These are phyloP conservation scores for Tylopilus subfusipes DNA, from an alignment of 768 basidiomycete species.

Conservation along the genomic window DNA sequence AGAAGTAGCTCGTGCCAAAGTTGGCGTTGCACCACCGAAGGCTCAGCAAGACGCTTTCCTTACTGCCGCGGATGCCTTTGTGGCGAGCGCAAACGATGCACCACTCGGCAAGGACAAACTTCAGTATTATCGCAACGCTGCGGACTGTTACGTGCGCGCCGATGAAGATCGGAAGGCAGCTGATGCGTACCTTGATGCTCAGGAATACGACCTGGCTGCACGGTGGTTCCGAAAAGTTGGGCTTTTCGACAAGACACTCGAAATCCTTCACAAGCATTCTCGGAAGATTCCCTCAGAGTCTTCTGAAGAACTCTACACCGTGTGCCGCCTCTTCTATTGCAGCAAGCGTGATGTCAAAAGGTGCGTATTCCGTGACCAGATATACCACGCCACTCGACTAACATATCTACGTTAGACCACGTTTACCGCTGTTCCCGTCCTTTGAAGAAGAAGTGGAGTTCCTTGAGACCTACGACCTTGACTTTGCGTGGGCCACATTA, in stretches of 20 bases:
- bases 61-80: conserved; percentile 49
- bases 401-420: conserved; percentile 36
- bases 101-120: conserved; percentile 23
- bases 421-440: conserved; percentile 45
- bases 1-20: conserved; percentile 41
- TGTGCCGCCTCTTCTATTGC: conserved; percentile 47
- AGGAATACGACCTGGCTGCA: conserved; percentile 43
- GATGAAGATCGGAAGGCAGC: conserved; percentile 44
- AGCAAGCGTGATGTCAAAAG: conserved; percentile 24
- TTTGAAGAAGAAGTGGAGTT: conserved; percentile 55
- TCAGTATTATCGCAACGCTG: conserved; percentile 43
- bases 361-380: conserved; percentile 1
- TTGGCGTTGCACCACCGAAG: conserved; percentile 23
- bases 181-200: conserved; percentile 38
- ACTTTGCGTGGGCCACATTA: conserved; percentile 44
- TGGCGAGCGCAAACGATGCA: conserved; percentile 36
- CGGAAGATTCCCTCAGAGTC: conserved; percentile 31
- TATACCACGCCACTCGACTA: not conserved
- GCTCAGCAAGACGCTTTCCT: conserved; percentile 37
- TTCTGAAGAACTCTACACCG: conserved; percentile 37
- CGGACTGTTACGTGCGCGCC: conserved; percentile 43
- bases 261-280: conserved; percentile 38
- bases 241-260: conserved; percentile 51
- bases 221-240: conserved; percentile 48
- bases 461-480: conserved; percentile 51